Evolutionary conservation across 805 yeast species (phyloP).

Genomic region (Teunomyces stri): DNA sequence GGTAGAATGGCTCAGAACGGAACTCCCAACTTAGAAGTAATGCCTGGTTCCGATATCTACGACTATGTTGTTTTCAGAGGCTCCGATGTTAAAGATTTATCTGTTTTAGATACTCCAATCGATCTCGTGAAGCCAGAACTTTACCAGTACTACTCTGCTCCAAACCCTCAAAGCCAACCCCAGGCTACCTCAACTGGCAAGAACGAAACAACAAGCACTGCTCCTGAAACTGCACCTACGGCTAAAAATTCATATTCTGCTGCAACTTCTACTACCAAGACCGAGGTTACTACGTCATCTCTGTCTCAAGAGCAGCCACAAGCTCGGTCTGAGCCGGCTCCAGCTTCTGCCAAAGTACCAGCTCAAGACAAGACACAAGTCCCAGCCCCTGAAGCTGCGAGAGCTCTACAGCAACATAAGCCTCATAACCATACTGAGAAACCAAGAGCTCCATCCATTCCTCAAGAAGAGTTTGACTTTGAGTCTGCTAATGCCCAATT

Average conservation of each 20-base stretch:
- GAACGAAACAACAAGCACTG: slow-evolving; percentile 9
- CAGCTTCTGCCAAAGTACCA: slow-evolving; percentile 4
- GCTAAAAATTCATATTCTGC: slow-evolving; percentile 6
- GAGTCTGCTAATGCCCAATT: slow-evolving; percentile 72
- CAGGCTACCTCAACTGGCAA: slow-evolving; percentile 8
- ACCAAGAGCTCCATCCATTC: slow-evolving; percentile 32
- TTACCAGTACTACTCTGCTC: slow-evolving; percentile 15
- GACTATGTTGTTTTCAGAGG: slow-evolving; percentile 86
- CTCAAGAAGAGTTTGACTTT: slow-evolving; percentile 71
- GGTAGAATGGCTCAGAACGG: slow-evolving; percentile 62
- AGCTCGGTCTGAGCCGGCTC: slow-evolving; percentile 5
- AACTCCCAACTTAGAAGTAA: slow-evolving; percentile 68
- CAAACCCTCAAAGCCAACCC: slow-evolving; percentile 8
- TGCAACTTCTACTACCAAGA: slow-evolving; percentile 11
- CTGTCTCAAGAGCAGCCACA: slow-evolving; percentile 10
- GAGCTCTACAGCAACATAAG: slow-evolving; percentile 13
- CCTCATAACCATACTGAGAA: slow-evolving; percentile 13
- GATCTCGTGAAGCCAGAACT: slow-evolving; percentile 60
- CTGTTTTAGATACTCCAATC: slow-evolving; percentile 71
- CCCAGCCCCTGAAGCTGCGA: slow-evolving; percentile 9
- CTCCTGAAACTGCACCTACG: slow-evolving; percentile 27
- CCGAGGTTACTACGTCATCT: slow-evolving; percentile 10
- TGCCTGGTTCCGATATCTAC: slow-evolving; percentile 66
- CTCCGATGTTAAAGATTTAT: slow-evolving; percentile 84
- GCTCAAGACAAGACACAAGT: slow-evolving; percentile 7